Evolutionary conservation across 2,329 filamentous ascomycete species (phyloP), one percentile per base, ranked within the genome.

Genomic region (Endoconidiophora laricicola): DNA sequence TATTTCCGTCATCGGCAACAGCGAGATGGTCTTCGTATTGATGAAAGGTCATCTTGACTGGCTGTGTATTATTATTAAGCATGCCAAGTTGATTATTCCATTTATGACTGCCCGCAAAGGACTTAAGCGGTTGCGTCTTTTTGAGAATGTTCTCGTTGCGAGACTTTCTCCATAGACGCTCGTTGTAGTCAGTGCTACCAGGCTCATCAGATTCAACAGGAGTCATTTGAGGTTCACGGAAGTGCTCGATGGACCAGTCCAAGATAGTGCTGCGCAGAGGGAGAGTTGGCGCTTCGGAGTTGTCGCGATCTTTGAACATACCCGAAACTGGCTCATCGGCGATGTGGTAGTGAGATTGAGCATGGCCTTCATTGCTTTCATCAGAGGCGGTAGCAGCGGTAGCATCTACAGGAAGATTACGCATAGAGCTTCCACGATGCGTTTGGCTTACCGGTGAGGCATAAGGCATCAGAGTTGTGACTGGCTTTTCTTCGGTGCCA

Each of bases 141-240:
- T 83, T 75, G 55, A 98, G 81, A 56, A 95, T 94, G 53, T 75
- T 81, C 63, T 98, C 91, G 59, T 98, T 98, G 41, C 91, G 81
- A 50, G 87, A 83, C 54, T 91, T 76, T 55, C 90, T 76, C 91
- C 91, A 98, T 2, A 98, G 70, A 14, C 91, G 79, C 61, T 91
- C 83, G 58, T 98, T 98, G 65, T 96, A 98, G 63, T 96, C 88
- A 14, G 85, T 85, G 60, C 87, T 95, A 33, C 91, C 91, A 12
- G 91, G 91, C 61, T 98, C 91, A 58, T 98, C 91, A 22, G 88
- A 85, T 62, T 98, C 91, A 52, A 84, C 88, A 2, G 86, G 82
- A 61, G 91, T 93, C 91, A 98, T 96, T 65, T 98, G 91, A 29
- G 91, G 91, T 63, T 96, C 88, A 26, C 88, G 85, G 72, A 96